These are phyloP conservation scores for Aspergillus fumigatus DNA, from an alignment of 2,329 filamentous ascomycete species.

Conservation along the genomic window DNA sequence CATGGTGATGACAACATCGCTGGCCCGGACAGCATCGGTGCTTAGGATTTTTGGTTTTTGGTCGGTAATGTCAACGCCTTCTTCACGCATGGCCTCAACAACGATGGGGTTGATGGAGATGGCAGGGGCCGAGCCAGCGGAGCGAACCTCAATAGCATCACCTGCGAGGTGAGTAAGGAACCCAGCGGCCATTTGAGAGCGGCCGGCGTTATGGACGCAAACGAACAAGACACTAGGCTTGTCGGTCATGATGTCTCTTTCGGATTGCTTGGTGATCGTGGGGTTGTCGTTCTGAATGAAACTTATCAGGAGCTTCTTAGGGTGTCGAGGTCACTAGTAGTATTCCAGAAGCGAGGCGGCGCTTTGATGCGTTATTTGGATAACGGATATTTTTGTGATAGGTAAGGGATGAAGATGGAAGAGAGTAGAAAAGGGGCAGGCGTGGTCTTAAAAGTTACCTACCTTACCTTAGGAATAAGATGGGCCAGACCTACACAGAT, in stretches of 20 bases:
- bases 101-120: slow-evolving; percentile 21
- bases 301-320: not conserved
- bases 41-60: slow-evolving; percentile 23
- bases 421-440: too few species aligned
- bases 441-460: too few species aligned
- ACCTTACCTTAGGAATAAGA: not conserved
- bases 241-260: slow-evolving; percentile 20
- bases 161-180: slow-evolving; percentile 13
- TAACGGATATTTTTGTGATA: not conserved
- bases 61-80: slow-evolving; percentile 19
- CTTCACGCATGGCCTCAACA: slow-evolving; percentile 23
- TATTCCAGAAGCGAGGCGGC: not conserved
- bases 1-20: slow-evolving; percentile 26
- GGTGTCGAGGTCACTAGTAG: not conserved
- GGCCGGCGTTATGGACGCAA: slow-evolving; percentile 26
- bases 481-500: not conserved
- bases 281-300: not conserved
- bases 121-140: slow-evolving; percentile 23
- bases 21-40: slow-evolving; percentile 17
- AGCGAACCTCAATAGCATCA: slow-evolving; percentile 18
- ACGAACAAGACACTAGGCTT: slow-evolving; percentile 25
- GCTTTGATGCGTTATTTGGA: not conserved
- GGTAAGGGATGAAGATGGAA: not conserved
- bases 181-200: slow-evolving; percentile 23
- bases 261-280: not conserved